Percentiles rank a stretch among this genome's conserved stretches.
Conservation (phyloP, 2,329 filamentous ascomycete species). For the Trichoderma koningii region DNA sequence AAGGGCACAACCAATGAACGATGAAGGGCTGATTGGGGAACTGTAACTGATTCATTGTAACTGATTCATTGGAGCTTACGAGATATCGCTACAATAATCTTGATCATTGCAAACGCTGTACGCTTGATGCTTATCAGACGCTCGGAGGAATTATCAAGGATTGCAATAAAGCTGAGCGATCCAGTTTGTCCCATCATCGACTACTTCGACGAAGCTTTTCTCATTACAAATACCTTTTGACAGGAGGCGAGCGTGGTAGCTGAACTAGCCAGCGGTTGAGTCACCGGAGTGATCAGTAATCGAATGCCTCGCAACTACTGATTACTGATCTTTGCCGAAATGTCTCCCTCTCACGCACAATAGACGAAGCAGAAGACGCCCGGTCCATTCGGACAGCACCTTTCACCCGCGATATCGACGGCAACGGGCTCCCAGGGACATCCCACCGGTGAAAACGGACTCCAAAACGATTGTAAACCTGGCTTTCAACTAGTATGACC, state of each 20-base stretch:
- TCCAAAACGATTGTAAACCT: neutral
- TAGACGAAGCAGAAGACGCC: neutral
- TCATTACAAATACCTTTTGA: too few species aligned
- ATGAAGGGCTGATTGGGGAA: slow-evolving; percentile 11
- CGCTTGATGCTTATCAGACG: too few species aligned
- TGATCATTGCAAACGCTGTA: too few species aligned
- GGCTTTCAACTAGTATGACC: neutral
- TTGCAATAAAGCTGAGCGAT: too few species aligned
- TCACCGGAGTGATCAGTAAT: slow-evolving; percentile 10
- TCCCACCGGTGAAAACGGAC: slow-evolving; percentile 6
- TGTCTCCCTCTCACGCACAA: neutral
- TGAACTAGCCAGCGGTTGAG: neutral
- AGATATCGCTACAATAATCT: too few species aligned
- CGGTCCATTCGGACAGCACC: neutral
- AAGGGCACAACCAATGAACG: neutral
- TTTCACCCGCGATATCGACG: neutral
- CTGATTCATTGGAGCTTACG: neutral
- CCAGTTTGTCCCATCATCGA: too few species aligned
- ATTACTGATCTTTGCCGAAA: slow-evolving; percentile 11
- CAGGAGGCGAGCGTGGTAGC: neutral
- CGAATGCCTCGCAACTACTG: neutral
- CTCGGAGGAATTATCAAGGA: too few species aligned
- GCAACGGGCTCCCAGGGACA: slow-evolving; percentile 5
- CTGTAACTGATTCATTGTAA: slow-evolving; percentile 10
- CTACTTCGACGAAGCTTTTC: too few species aligned